These are phyloP conservation scores for Mercurialis annua DNA, from an alignment of 345 rosid species.

Conservation along the genomic window DNA sequence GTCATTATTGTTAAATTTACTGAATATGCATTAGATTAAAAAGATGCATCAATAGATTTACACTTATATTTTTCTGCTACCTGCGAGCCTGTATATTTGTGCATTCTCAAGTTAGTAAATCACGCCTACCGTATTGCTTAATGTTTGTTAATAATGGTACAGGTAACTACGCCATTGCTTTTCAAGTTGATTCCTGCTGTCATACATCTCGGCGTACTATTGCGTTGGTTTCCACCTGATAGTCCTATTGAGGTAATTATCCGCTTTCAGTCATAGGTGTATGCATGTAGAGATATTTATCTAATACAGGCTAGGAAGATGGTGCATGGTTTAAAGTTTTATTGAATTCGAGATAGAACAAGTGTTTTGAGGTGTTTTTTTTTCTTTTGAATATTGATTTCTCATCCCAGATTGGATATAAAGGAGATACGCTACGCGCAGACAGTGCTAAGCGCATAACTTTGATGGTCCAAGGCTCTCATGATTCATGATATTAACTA, in stretches of 20 bases:
- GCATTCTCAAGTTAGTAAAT: background rate
- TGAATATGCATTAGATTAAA: background rate
- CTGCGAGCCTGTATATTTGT: background rate
- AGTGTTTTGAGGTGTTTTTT: conserved; percentile 12
- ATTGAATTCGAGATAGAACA: background rate
- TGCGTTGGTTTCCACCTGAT: conserved; percentile 49
- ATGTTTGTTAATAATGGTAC: background rate
- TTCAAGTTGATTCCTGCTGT: conserved; percentile 50
- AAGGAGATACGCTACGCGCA: conserved; percentile 47
- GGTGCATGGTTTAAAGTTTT: background rate
- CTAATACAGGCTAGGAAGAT: background rate
- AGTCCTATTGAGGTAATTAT: conserved; percentile 34
- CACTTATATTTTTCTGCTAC: background rate
- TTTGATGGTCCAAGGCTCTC: conserved; percentile 81
- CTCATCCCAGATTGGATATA: conserved; percentile 36
- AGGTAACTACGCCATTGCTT: conserved; percentile 54
- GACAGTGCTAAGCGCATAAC: conserved; percentile 87
- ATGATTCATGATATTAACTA: conserved; percentile 74
- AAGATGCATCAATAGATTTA: background rate
- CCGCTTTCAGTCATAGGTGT: no score
- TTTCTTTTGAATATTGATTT: conserved; percentile 14
- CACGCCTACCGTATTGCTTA: background rate
- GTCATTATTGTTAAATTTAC: background rate
- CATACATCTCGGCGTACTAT: conserved; percentile 42
- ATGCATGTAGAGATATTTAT: background rate